Base-by-base conservation (phyloP, 805 yeast genomes). In the Metschnikowia koreensis region DNA sequence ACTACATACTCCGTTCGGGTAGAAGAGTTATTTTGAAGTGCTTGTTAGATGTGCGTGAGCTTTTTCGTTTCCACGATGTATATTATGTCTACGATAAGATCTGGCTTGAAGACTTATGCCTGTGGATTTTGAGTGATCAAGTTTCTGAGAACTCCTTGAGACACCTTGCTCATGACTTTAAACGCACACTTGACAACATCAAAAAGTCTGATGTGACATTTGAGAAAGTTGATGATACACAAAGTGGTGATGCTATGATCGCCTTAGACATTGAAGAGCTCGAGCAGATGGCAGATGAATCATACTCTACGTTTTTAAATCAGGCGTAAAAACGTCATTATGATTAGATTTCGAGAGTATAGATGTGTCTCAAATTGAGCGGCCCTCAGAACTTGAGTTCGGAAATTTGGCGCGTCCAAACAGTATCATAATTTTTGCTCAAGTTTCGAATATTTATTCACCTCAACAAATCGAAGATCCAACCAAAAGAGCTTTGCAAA, bases 51-150 rank as follows among this genome's bases (percentile, higher is more conserved):
- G 67, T 83, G 13, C 79, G 87, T 57, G 93, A 87, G 63, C 69
- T 87, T 10, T 92, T 92, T 67, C 76, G 97, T 53, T 86, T 72
- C 63, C 96, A 90, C 63, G 96, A 90, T 61, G 79, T 86, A 17
- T 90, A 90, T 65, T 89, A 90, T 63, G 90, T 89, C 6, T 92
- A 92, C 65, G 87, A 87, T 63, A 83, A 82, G 62, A 77, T 91
- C 0, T 77, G 89, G 74, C 58, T 90, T 6, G 90, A 87, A 60
- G 97, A 92, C 65, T 72, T 89, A 55, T 77, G 88, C 51, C 73
- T 85, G 13, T 92, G 96, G 96, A 65, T 87, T 15, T 73, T 87
- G 22, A 70, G 79, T 51, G 83, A 81, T 47, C 76, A 75, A 41
- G 83, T 89, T 38, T 75, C 76, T 55, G 92, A 86, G 57, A 73